Conservation (phyloP, 495 filamentous ascomycete species). For the Bacidia rubella region DNA sequence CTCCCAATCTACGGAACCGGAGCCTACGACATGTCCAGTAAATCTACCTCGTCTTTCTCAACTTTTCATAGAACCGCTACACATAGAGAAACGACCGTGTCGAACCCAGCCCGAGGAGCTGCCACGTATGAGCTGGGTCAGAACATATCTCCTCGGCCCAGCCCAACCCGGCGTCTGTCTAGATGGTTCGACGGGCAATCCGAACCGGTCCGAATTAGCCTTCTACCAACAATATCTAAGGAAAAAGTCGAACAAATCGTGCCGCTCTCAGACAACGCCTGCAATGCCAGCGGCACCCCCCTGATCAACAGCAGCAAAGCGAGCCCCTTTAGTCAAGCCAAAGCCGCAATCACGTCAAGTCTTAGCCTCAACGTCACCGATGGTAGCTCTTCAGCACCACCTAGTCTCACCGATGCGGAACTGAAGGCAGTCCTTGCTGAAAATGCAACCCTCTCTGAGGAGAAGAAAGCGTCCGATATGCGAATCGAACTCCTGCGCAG, state of each 20-base stretch:
- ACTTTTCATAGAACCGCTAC: background rate
- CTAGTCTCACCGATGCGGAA: slow-evolving; percentile 45
- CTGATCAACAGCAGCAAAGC: slow-evolving; percentile 16
- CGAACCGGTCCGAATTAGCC: slow-evolving; percentile 31
- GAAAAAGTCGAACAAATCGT: slow-evolving; percentile 9
- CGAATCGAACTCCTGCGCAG: slow-evolving; percentile 48
- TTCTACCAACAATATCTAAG: slow-evolving; percentile 20
- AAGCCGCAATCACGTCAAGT: slow-evolving; percentile 28
- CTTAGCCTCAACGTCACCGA: slow-evolving; percentile 40
- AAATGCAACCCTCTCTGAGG: slow-evolving; percentile 50
- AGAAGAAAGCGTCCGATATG: slow-evolving; percentile 60
- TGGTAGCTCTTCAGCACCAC: slow-evolving; percentile 59
- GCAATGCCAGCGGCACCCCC: background rate
- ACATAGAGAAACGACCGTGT: background rate
- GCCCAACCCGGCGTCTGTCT: slow-evolving; percentile 22
- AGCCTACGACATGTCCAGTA: too few relatives aligned
- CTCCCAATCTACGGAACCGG: background rate
- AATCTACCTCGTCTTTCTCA: background rate
- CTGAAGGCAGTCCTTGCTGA: slow-evolving; percentile 33
- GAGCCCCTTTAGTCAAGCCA: slow-evolving; percentile 17
- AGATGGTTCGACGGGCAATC: slow-evolving; percentile 42
- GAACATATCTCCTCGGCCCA: background rate
- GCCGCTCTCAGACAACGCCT: background rate
- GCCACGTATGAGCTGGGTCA: background rate
- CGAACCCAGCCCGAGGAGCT: too few relatives aligned